A percentile compares a stretch with the other conserved stretches of the same genome.
Conservation (phyloP, 257 asterid genomes). For the Coffea canephora region DNA sequence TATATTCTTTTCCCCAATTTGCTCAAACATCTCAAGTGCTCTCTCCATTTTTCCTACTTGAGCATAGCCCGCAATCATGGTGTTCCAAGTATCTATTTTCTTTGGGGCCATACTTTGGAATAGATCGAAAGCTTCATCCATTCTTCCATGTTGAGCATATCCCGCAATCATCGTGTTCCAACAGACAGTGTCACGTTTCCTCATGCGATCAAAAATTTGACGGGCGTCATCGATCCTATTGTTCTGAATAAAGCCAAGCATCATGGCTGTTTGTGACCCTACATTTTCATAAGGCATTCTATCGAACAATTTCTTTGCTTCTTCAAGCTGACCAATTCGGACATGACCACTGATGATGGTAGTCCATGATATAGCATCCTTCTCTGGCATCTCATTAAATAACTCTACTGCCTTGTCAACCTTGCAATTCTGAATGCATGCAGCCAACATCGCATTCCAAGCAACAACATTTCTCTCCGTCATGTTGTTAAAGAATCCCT, state of each 20-base stretch:
- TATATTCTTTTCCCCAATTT: constrained; percentile 32
- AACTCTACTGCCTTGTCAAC: constrained; percentile 29
- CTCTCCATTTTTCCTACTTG: constrained; percentile 31
- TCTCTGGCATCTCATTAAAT: constrained; percentile 32
- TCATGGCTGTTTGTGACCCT: constrained; percentile 37
- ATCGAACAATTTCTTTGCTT: constrained; percentile 30
- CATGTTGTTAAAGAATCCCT: constrained; percentile 28
- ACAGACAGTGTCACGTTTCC: constrained; percentile 33
- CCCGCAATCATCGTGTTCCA: constrained; percentile 45
- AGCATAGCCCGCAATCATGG: constrained; percentile 41
- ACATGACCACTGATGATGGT: constrained; percentile 33
- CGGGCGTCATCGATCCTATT: constrained; percentile 33
- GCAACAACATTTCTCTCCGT: constrained; percentile 30
- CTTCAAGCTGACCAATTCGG: constrained; percentile 29
- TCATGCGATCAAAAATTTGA: constrained; percentile 24
- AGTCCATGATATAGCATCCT: constrained; percentile 35
- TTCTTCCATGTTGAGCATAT: constrained; percentile 29
- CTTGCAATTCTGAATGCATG: constrained; percentile 29
- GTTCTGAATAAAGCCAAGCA: constrained; percentile 31
- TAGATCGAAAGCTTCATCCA: constrained; percentile 35
- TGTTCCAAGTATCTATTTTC: constrained; percentile 49
- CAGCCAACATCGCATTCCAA: constrained; percentile 47
- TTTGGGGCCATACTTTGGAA: constrained; percentile 39
- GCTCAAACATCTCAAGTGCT: constrained; percentile 36
- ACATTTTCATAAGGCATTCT: constrained; percentile 31